Conservation (phyloP, 768 basidiomycete species). For the Pleurotus tuoliensis region DNA sequence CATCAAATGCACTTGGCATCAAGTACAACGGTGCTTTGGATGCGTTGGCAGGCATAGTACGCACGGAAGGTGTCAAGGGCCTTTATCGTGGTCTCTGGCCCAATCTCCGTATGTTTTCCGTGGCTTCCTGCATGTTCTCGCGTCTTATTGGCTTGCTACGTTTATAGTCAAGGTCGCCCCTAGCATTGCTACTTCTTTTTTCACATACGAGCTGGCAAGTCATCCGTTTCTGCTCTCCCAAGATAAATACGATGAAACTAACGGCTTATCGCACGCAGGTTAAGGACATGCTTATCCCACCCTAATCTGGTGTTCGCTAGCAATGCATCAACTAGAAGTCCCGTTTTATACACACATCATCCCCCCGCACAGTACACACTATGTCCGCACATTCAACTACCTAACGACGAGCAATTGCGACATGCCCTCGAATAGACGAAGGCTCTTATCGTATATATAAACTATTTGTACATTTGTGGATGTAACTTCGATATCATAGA, state of each 20-base stretch:
- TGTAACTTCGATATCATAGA: too few species aligned
- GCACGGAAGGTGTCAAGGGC: slow-evolving; percentile 70
- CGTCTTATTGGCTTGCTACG: slow-evolving; percentile 8
- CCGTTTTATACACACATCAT: neutral
- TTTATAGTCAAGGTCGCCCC: slow-evolving; percentile 82
- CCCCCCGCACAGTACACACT: neutral
- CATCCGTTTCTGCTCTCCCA: neutral
- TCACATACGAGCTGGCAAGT: slow-evolving; percentile 69
- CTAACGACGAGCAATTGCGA: neutral
- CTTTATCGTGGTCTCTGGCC: slow-evolving; percentile 89
- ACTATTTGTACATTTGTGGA: neutral
- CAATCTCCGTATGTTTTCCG: slow-evolving; percentile 64
- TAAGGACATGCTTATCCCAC: slow-evolving; percentile 37
- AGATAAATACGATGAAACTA: neutral
- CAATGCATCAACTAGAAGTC: neutral
- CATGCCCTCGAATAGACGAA: neutral
- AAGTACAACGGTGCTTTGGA: slow-evolving; percentile 82
- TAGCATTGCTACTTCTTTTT: slow-evolving; percentile 84
- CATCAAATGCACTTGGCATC: slow-evolving; percentile 48
- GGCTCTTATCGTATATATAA: neutral
- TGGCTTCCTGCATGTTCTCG: slow-evolving; percentile 5
- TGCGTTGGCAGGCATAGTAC: slow-evolving; percentile 65
- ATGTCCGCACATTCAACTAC: neutral
- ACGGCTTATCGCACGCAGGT: slow-evolving; percentile 4
- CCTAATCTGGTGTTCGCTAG: slow-evolving; percentile 14